phyloP scores from a whole-genome alignment of 306 rosid species.

The Vachellia pachyceras region DNA sequence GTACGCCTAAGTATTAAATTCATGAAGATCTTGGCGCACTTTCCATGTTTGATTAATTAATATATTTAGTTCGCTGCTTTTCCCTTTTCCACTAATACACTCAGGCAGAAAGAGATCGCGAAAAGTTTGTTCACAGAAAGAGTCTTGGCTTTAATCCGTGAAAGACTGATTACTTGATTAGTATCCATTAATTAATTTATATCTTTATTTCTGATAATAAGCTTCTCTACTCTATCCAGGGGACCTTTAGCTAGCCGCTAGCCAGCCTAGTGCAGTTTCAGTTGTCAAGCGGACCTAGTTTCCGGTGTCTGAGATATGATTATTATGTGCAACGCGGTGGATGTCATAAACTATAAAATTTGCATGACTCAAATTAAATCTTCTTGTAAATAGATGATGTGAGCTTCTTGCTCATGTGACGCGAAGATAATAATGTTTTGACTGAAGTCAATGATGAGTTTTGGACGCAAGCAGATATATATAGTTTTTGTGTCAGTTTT shows the following conservation, averaged over 20 bases:
- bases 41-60: constrained; percentile 3
- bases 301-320: neutral
- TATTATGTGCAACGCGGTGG: neutral
- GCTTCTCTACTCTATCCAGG: neutral
- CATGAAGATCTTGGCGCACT: neutral
- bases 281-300: neutral
- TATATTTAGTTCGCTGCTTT: neutral
- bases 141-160: constrained; percentile 21
- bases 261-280: neutral
- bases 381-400: neutral
- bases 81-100: neutral
- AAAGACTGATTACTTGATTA: neutral
- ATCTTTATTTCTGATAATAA: neutral
- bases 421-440: neutral
- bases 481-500: neutral
- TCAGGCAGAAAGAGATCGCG: constrained; percentile 20
- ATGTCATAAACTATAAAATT: neutral
- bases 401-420: neutral
- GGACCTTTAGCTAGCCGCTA: too few relatives aligned
- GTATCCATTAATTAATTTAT: neutral
- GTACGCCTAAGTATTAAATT: neutral
- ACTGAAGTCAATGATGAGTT: neutral
- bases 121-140: constrained; percentile 21
- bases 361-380: neutral
- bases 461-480: neutral